Evolutionary conservation across 2,329 filamentous ascomycete genomes (phyloP).

Genomic region (Paramyrothecium roridum): DNA sequence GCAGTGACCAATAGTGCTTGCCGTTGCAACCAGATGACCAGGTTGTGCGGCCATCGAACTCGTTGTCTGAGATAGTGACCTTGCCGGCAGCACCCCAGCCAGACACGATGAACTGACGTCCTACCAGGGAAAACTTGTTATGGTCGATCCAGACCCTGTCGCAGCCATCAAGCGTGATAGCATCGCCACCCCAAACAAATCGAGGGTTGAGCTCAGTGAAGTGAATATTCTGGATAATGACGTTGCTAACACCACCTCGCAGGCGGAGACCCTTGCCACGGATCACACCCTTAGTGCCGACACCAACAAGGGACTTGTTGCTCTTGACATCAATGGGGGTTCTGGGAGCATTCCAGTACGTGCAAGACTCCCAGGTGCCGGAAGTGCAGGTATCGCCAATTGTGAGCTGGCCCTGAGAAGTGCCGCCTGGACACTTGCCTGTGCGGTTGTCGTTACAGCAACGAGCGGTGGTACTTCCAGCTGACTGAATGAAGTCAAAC

Average conservation of each 20-base stretch:
- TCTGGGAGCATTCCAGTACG: constrained; percentile 7
- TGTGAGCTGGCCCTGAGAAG: constrained; percentile 11
- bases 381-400: constrained; percentile 13
- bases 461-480: constrained; percentile 13
- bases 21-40: constrained; percentile 40
- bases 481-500: constrained; percentile 20
- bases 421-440: constrained; percentile 13
- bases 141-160: constrained; percentile 15
- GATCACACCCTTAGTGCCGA: constrained; percentile 32
- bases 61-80: constrained; percentile 43
- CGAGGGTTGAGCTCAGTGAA: constrained; percentile 12
- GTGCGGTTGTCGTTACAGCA: neutral
- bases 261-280: constrained; percentile 37
- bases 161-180: constrained; percentile 9
- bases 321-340: constrained; percentile 22
- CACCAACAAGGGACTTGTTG: constrained; percentile 37
- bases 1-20: constrained; percentile 41
- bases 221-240: constrained; percentile 25
- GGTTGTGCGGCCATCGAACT: constrained; percentile 38
- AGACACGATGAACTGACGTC: constrained; percentile 13
- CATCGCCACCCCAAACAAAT: constrained; percentile 15
- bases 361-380: constrained; percentile 2
- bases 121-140: constrained; percentile 11
- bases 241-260: constrained; percentile 19
- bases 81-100: constrained; percentile 18